phyloP scores from a whole-genome alignment of 1,284 basidiomycete genomes.

The Macrocystidia cucumis region DNA sequence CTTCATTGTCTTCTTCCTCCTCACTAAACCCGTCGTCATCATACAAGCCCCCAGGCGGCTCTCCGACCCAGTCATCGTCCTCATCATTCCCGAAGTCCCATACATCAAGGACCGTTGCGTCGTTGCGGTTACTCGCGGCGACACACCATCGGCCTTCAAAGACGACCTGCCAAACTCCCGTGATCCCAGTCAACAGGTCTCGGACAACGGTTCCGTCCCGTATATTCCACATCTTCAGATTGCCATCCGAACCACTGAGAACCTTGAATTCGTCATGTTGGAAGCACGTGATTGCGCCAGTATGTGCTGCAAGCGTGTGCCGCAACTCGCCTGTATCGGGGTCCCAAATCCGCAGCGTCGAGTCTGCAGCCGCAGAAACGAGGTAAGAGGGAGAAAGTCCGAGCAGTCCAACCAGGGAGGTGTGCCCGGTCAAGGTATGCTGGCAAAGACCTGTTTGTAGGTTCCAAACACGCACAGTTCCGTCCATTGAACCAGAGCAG shows the following conservation, averaged over 20 bases:
- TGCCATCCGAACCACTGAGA: constrained; percentile 90
- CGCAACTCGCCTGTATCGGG: constrained; percentile 73
- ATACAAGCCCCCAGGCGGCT: constrained; percentile 35
- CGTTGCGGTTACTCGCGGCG: constrained; percentile 80
- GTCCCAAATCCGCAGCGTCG: constrained; percentile 89
- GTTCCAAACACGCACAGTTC: constrained; percentile 91
- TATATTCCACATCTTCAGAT: constrained; percentile 95
- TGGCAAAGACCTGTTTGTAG: constrained; percentile 73
- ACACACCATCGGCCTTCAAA: constrained; percentile 91
- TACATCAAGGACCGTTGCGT: constrained; percentile 75
- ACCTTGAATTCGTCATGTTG: constrained; percentile 97
- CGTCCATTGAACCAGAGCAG: constrained; percentile 95
- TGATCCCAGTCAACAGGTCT: constrained; percentile 83
- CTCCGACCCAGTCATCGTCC: constrained; percentile 36
- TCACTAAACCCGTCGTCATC: constrained; percentile 43
- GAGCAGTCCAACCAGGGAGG: constrained; percentile 81
- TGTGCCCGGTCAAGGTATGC: constrained; percentile 79
- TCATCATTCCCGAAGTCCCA: constrained; percentile 76
- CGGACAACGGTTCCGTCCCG: constrained; percentile 76
- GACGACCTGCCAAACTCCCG: constrained; percentile 92
- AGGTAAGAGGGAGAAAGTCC: constrained; percentile 84
- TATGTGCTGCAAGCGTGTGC: constrained; percentile 80
- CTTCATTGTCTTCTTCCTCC: constrained; percentile 45
- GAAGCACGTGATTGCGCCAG: constrained; percentile 95
- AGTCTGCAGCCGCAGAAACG: constrained; percentile 92